Conservation (phyloP, 2,329 filamentous ascomycete genomes). For the Beauveria scarabaeidicola region DNA sequence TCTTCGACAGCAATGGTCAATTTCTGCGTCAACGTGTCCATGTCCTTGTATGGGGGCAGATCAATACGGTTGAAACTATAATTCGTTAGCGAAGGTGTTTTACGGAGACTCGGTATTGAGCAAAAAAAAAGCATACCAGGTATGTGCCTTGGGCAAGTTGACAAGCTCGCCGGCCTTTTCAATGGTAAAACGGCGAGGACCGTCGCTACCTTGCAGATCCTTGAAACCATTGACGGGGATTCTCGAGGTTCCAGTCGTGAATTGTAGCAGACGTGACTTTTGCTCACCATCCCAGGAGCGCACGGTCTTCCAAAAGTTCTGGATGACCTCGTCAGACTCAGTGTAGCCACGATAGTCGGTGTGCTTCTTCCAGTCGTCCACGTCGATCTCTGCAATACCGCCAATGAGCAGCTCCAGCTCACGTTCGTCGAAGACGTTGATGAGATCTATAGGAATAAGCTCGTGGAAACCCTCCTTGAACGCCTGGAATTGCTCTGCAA, state of each 20-base stretch:
- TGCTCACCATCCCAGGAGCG: constrained; percentile 96
- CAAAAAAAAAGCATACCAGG: constrained; percentile 60
- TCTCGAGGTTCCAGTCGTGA: constrained; percentile 92
- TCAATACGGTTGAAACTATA: constrained; percentile 92
- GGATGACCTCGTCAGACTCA: constrained; percentile 92
- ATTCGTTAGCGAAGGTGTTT: constrained; percentile 17
- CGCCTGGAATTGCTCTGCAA: constrained; percentile 95
- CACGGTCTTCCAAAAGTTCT: constrained; percentile 98
- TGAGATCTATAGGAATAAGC: constrained; percentile 88
- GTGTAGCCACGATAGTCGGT: constrained; percentile 98
- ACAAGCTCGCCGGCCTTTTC: constrained; percentile 90
- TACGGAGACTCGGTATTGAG: constrained; percentile 4
- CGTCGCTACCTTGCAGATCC: constrained; percentile 94
- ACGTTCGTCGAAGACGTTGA: constrained; percentile 97
- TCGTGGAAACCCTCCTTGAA: constrained; percentile 98
- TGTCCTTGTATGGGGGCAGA: constrained; percentile 82
- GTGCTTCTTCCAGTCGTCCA: constrained; percentile 99
- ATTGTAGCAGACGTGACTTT: constrained; percentile 91
- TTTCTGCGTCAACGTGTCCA: constrained; percentile 80
- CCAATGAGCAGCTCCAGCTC: constrained; percentile 94
- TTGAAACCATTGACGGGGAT: constrained; percentile 99
- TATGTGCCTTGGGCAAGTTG: constrained; percentile 94
- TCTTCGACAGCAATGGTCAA: constrained; percentile 96
- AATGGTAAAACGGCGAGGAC: constrained; percentile 90
- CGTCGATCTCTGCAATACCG: constrained; percentile 98